Base-by-base conservation (phyloP, 139 green algal species). In the Coelastrella sp. region DNA sequence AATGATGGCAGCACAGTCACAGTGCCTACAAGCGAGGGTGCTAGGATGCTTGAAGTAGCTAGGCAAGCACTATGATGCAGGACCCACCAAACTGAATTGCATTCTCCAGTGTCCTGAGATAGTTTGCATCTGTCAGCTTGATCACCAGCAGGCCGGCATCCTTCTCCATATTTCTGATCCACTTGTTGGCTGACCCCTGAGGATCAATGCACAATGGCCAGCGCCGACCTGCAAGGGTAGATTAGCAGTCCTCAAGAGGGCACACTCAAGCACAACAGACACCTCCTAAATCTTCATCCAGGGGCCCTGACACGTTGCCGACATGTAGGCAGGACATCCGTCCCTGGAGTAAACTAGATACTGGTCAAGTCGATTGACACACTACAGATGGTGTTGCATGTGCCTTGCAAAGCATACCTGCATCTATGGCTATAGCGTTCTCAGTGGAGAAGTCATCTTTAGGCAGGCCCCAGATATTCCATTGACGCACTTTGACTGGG, bases 181-280 rank as follows among this genome's bases (percentile, higher is more conserved):
- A 98, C 81, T 96, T 96, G 88, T 96, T 97, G 60, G 92, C 94
- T 78, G 95, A 88, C 5, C 94, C 94, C 87, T 97, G 93, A 3
- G 94, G 94, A 83, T 98, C 94, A 63, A 98, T 98, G 87, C 94
- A 93, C 41, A 98, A 86, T 32, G 94, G 94, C 94, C 94, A 98
- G 0, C 94, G 81, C 1, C 93, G 81, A 34, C 75, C 75, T 82
- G 75, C 35, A 71, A 4, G n/a, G 5, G 6, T 9, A 69, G 8
- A 40, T 30, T 41, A 40, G 11, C n/a, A 38, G 3, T 64, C 19
- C n/a, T n/a, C n/a, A n/a, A n/a, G n/a, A n/a, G n/a, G n/a, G n/a
- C n/a, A n/a, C n/a, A n/a, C n/a, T n/a, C n/a, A n/a, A n/a, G n/a
- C n/a, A n/a, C n/a, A n/a, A n/a, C n/a, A n/a, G n/a, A n/a, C n/a